phyloP scores from a whole-genome alignment of 2,329 filamentous ascomycete genomes.

The Juglanconis oblonga region DNA sequence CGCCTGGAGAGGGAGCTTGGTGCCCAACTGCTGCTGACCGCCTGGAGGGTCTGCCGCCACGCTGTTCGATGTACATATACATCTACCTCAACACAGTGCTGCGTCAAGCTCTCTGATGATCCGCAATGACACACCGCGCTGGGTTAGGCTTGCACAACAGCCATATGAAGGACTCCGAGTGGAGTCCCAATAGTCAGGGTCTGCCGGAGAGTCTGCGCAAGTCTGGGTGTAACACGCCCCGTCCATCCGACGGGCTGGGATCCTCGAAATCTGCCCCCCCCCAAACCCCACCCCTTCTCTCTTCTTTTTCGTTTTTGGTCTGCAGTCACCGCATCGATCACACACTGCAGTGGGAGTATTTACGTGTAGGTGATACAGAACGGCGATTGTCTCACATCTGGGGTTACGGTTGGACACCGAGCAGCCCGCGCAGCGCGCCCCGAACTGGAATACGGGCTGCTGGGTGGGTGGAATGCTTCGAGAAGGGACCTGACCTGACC shows the following conservation, averaged over 20 bases:
- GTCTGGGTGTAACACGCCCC: background rate
- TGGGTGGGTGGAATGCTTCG: constrained; percentile 4
- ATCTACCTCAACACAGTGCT: background rate
- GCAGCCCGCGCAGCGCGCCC: background rate
- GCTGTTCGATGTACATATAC: background rate
- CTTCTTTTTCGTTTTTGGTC: background rate
- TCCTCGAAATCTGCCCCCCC: too few relatives aligned
- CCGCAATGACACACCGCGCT: background rate
- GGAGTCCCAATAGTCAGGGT: background rate
- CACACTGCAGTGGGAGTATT: background rate
- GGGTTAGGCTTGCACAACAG: background rate
- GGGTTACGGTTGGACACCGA: constrained; percentile 18
- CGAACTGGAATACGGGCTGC: background rate
- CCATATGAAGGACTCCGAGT: background rate
- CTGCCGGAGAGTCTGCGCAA: background rate
- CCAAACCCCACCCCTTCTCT: background rate
- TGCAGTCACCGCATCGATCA: background rate
- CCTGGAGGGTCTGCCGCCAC: background rate
- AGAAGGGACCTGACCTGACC: background rate
- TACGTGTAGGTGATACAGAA: constrained; percentile 1
- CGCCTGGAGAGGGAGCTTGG: too few relatives aligned
- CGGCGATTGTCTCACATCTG: constrained; percentile 15
- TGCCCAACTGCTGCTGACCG: background rate
- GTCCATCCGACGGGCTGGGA: too few relatives aligned
- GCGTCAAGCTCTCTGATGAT: background rate